Evolutionary conservation across 2,329 filamentous ascomycete species (phyloP), one percentile per base, ranked within the genome.

Genomic region (Diplodia seriata): DNA sequence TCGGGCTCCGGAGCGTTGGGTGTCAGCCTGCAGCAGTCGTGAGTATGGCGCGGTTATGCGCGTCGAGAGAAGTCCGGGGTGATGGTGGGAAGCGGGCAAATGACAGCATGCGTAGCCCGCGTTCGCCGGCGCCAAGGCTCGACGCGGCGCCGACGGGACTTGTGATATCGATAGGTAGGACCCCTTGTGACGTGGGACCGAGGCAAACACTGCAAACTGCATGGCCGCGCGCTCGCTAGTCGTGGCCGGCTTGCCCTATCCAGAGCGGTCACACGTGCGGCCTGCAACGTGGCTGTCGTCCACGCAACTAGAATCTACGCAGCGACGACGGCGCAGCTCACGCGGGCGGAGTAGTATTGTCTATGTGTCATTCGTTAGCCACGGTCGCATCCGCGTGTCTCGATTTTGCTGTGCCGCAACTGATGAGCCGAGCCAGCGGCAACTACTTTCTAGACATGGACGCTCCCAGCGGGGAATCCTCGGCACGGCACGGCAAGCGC

Each of bases 31-130:
- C 29, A 38, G 59, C 59, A 63, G 43, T 63, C 18, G 43, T 49
- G 31, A 47, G 31, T 31, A 63, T 63, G n/a, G 29, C 43, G 47
- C 59, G 59, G 59, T 51, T 33, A 47, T 63, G 31, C 50, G 43
- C 59, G 43, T 63, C 59, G 49, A 20, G 57, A 49, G 50, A 51
- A 49, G 29, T 63, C 59, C 59, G 59, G 59, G 59, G 59, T 63
- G 59, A 47, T 63, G 59, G 47, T 63, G 47, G 43, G 59, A 26
- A 63, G 59, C 59, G 59, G 59, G 59, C 59, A 63, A 65, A 65
- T 65, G 62, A 65, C 62, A 65, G 62, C 62, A 65, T 65, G 36
- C 8, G 36, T 11, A 54, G 62, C 62, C 49, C 62, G 43, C 49
- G 62, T 49, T 55, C 62, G 20, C 15, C 62, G 50, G 62, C 31